Base-by-base conservation (phyloP, 192 early-diverging fungal genomes). In the Backusella luteola region DNA sequence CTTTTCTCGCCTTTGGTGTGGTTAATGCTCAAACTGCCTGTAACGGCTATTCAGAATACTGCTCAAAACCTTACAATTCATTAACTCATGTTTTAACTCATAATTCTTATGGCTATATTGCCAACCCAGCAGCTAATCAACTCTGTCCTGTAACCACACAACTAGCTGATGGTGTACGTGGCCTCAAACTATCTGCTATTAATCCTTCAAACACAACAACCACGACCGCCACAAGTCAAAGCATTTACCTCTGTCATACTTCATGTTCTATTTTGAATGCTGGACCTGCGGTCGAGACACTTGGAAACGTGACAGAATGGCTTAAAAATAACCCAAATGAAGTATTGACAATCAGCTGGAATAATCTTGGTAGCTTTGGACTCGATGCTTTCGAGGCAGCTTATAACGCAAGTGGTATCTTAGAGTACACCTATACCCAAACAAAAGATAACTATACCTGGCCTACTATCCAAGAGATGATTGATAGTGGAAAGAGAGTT, bases 321-420 rank as follows among this genome's bases (percentile, higher is more conserved):
- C 46, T 96, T 68, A 87, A 92, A 23, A 49, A 44, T 23, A 90
- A 96, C 74, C 85, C 84, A 29, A 85, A 90, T 77, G 93, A 96
- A 78, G 90, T 96, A 9, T 67, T 96, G 9, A 91, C 93, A 19
- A 91, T 96, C 66, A 90, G 91, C 73, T 87, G 93, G 79, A 88
- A 92, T 68, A 94, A 94, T 77, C 75, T 81, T 8, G 86, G 79
- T 53, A 82, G 81, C 4, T 86, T 93, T 66, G 29, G 81, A 49
- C 66, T 88, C 1, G 66, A 80, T 14, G 83, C 82, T 5, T 91
- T 90, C 46, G 73, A 87, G 34, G 79, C 83, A 35, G 76, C 82
- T 38, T 93, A 91, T 69, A 68, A 78, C 19, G 73, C 83, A 32
- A 84, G 86, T 0, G 88, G 90, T 26, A 63, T 80, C 19, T 35